Evolutionary conservation across 257 asterid genomes (phyloP), one percentile per base, ranked within the genome.

Genomic region (Solanum pennellii): DNA sequence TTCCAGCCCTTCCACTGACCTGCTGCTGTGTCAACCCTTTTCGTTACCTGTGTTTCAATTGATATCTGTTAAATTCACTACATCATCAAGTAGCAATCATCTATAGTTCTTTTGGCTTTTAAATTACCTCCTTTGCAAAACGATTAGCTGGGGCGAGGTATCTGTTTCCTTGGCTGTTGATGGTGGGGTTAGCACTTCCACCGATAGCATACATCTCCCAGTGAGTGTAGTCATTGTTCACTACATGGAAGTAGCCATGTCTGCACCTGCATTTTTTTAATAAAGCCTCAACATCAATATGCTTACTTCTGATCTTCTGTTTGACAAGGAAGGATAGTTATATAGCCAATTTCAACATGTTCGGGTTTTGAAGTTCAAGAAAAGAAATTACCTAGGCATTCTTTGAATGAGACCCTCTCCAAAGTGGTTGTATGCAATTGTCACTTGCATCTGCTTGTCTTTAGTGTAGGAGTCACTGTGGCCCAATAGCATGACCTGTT

Each of bases 161-260:
- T 86, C 99, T 87, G 92, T 96, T 96, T 49, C 98, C 99, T 84
- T 96, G 99, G 90, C 99, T 96, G 90, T 95, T 96, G 91, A 96
- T 96, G 72, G 99, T 96, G 86, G 99, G 99, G 76, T 85, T 86
- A 39, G 95, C 99, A 41, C 99, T 96, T 86, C 99, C 99, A 73
- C 99, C 99, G 20, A 96, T 96, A 33, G 99, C 99, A 86, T 96
- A 96, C 99, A 96, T 96, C 89, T 95, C 98, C 99, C 99, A 96
- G 85, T 96, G 99, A 86, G 98, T 96, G 89, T 96, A 96, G 91
- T 96, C 99, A 77, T 96, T 96, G 97, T 96, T 96, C 91, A 96
- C 99, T 86, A 96, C 99, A 72, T 96, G 99, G 91, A 96, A 95
- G 91, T 96, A 96, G 3, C 99, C 99, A 75, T 94, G 98, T 72